phyloP scores from a whole-genome alignment of 2,329 filamentous ascomycete genomes.

The Tolypocladium tundrense region DNA sequence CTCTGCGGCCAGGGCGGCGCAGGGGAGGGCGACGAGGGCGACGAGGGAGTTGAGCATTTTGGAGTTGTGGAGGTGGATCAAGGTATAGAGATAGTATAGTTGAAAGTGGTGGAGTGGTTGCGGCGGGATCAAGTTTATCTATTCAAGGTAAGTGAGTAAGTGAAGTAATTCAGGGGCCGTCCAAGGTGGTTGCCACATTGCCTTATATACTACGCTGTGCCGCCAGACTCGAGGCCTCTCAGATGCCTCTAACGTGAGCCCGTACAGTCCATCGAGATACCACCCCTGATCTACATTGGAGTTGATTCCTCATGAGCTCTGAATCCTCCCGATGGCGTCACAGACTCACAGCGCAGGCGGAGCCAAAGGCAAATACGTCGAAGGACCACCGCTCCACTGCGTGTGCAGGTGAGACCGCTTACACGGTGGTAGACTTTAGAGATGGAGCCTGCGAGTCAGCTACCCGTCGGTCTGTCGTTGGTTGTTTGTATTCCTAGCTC shows the following conservation, averaged over 20 bases:
- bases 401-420: no score
- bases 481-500: not conserved
- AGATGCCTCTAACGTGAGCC: not conserved
- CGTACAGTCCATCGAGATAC: not conserved
- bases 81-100: not conserved
- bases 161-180: not conserved
- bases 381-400: no score
- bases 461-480: not conserved
- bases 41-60: not conserved
- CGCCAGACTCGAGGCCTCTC: not conserved
- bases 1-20: slow-evolving; percentile 6
- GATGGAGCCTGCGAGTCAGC: not conserved
- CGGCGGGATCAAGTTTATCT: not conserved
- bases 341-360: not conserved
- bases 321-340: not conserved
- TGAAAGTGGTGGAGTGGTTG: not conserved
- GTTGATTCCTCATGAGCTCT: not conserved
- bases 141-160: not conserved
- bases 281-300: not conserved
- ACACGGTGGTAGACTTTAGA: no score
- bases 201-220: not conserved
- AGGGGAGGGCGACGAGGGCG: slow-evolving; percentile 1
- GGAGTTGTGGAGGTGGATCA: not conserved
- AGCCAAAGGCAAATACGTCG: not conserved
- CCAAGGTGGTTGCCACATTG: not conserved